A percentile compares a stretch with the other conserved stretches of the same genome.
These are phyloP conservation scores for Metroxylon sagu DNA, from an alignment of 176 grass and related monocot genomes.

Conservation along the genomic window DNA sequence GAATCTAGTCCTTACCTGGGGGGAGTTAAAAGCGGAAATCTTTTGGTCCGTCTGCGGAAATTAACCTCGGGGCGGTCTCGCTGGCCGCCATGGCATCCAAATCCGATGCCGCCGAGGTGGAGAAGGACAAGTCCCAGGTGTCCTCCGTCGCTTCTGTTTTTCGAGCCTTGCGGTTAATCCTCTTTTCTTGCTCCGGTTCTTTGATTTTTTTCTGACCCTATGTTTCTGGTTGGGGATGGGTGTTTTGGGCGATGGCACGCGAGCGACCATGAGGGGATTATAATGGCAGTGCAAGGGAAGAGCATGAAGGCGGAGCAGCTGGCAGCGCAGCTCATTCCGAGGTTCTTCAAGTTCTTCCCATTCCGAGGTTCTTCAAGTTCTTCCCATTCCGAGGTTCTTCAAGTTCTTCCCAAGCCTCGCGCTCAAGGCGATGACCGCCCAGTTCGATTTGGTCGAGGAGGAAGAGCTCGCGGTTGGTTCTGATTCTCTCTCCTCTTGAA, in stretches of 20 bases:
- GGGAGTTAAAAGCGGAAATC: too few species aligned
- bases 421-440: conserved; percentile 61
- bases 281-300: conserved; percentile 76
- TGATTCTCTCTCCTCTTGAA: background rate
- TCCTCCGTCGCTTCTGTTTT: background rate
- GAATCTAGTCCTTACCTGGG: too few species aligned
- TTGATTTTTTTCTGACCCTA: too few species aligned
- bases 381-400: conserved; percentile 91
- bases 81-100: conserved; percentile 44
- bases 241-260: conserved; percentile 32
- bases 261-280: conserved; percentile 77
- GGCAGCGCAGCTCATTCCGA: conserved; percentile 92
- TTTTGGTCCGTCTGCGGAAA: too few species aligned
- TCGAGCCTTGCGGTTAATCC: background rate
- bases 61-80: too few species aligned
- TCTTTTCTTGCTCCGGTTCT: too few species aligned
- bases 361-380: too few species aligned
- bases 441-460: conserved; percentile 95
- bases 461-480: conserved; percentile 86
- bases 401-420: conserved; percentile 64
- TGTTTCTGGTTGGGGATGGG: background rate
- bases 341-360: too few species aligned
- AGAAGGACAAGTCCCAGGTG: conserved; percentile 91
- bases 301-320: conserved; percentile 95
- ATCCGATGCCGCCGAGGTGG: conserved; percentile 25